Base-by-base conservation (phyloP, 1,284 basidiomycete genomes). In the Malassezia vespertilionis region DNA sequence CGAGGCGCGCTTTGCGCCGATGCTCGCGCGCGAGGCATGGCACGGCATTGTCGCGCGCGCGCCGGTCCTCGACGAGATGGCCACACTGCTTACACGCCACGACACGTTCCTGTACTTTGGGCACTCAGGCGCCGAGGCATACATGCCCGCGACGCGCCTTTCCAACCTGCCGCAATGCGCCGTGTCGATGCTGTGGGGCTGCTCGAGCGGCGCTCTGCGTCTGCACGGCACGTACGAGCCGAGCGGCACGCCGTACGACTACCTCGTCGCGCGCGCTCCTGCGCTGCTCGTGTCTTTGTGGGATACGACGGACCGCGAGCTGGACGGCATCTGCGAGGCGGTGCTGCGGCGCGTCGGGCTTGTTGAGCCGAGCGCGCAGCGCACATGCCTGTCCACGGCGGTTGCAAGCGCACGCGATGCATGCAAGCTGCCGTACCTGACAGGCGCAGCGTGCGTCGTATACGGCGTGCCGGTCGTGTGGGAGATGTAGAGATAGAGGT, bases 241-340 rank as follows among this genome's bases (percentile, higher is more conserved):
- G 12, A 78, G 80, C 12, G 91, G 91, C 8, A 96, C 87, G 15
- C 87, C 93, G 0, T 82, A 85, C 69, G 82, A 87, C 62, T 97
- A 97, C 70, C 84, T 95, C 81, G 69, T 93, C n/a, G 88, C 83
- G 30, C 91, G 90, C 57, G 89, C 88, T 56, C 91, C 93, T 5
- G 83, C 86, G 1, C 76, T 97, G 36, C 80, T 95, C 11, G 93
- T 85, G 0, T 95, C 91, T 65, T 74, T 97, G 14, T 99, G 93
- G 91, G 91, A 97, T 69, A 90, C 96, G 20, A 97, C 93, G 0
- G 91, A 99, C 74, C 80, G 83, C 39, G 91, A 99, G 69, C 89
- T 96, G 56, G 91, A 97, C 74, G 83, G 84, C 57, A 80, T 95
- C 53, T 84, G 88, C 6, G 81, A 84, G 57, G 75, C 80, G 0